A percentile compares a stretch with the other conserved stretches of the same genome.
Evolutionary conservation across 345 rosid genomes (phyloP).

Genomic region (Populus davidiana): DNA sequence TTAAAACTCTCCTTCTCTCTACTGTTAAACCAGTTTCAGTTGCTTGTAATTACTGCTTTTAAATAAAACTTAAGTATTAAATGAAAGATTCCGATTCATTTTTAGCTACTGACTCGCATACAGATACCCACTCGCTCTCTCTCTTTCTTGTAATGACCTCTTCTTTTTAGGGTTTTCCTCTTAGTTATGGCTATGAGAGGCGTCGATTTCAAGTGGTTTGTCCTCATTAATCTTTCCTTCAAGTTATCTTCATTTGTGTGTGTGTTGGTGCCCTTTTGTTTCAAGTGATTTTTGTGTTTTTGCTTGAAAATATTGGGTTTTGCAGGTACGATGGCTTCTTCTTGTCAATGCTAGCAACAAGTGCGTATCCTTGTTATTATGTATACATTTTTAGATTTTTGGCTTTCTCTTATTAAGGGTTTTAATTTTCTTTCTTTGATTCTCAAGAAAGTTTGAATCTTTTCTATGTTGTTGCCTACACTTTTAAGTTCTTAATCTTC

Average conservation of each 20-base stretch:
- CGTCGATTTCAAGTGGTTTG: slow-evolving; percentile 93
- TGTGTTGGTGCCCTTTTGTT: neutral
- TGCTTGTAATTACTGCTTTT: neutral
- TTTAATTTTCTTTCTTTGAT: neutral
- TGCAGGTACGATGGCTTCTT: slow-evolving; percentile 99
- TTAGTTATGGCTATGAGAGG: slow-evolving; percentile 75
- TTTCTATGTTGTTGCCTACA: neutral
- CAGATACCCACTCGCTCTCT: neutral
- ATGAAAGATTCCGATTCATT: slow-evolving; percentile 11
- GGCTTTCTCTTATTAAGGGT: neutral
- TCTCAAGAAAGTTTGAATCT: neutral
- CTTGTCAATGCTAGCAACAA: slow-evolving; percentile 97
- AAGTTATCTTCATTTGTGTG: neutral
- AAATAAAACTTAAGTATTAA: too few relatives aligned
- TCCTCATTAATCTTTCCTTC: slow-evolving; percentile 15
- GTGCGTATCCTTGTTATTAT: slow-evolving; percentile 76
- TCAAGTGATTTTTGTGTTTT: neutral
- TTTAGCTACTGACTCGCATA: neutral
- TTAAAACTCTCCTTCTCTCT: neutral
- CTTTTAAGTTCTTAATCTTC: neutral
- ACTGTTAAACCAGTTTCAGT: neutral
- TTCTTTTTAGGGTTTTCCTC: neutral
- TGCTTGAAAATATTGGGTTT: slow-evolving; percentile 4
- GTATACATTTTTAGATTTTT: neutral
- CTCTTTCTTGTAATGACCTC: neutral